Evolutionary conservation across 176 grass and related monocot genomes (phyloP), one percentile per base, ranked within the genome.

Genomic region (Chrysopogon serrulatus): DNA sequence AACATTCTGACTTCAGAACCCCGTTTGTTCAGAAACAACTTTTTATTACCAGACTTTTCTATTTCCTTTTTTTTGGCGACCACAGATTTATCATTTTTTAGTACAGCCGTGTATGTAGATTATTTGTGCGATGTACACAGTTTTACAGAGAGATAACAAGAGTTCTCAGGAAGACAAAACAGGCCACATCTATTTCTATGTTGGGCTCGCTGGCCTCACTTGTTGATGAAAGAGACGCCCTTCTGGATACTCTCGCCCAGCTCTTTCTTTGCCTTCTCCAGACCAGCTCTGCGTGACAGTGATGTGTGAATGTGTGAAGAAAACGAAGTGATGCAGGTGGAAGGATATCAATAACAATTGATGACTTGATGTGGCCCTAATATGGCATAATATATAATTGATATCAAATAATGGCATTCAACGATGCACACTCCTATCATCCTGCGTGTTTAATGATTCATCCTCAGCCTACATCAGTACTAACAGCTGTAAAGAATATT

Each of bases 211-310:
- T 4, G n/a, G 45, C 30, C 48, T 82, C 84, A 96, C 81, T 93
- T 94, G 23, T 86, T 90, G 49, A 90, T 79, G 77, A 97, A 97
- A 35, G 85, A 88, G 43, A 97, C 85, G 1, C 94, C 94, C 87
- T 97, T 94, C n/a, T 94, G 82, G 77, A 97, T 97, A 41, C 94
- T 94, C 32, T 86, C 80, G 2, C 54, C 69, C 43, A 97, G 82
- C 78, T 97, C 94, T 66, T 90, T 82, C 86, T 97, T 97, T 43
- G 94, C 94, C 88, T 94, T 94, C 68, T 86, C 87, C 82, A 97
- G 87, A 42, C 92, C 88, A 85, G 77, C 54, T 71, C 92, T 97
- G 87, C 84, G 49, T 72, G 53, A 59, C 7, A 73, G 73, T 79
- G 27, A 83, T 75, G 31, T 42, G 49, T 63, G 40, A 41, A 70